Base-by-base conservation (phyloP, 202 grass and related monocot species). In the Musa balbisiana region DNA sequence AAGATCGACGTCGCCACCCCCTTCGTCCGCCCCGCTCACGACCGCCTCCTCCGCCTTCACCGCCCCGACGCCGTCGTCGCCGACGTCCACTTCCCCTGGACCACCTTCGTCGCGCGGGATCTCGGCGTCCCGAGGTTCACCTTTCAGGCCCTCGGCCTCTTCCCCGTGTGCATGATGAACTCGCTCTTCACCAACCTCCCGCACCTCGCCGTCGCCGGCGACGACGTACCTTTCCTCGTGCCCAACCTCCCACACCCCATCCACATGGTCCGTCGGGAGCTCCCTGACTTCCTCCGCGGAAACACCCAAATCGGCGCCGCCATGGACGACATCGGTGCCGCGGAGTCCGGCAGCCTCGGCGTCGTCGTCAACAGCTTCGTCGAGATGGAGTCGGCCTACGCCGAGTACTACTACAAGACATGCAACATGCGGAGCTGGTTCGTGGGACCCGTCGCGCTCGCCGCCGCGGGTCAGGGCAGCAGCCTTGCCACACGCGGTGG, bases 391-490 rank as follows among this genome's bases (percentile, higher is more conserved):
- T 2, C 71, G 6, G 0, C 68, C 16, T 91, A 89, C 79, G 12
- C 88, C 0, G 86, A 91, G 43, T 26, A 25, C 1, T 75, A 55
- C 76, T 77, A 69, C 53, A 11, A 1, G 1, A 71, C 43, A 8
- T 64, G 69, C 11, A 10, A 9, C 3, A 0, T 3, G 1, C 79
- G 60, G 25, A 27, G 19, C 17, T 91, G 87, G 80, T 51, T 51
- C 14, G 75, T 91, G 13, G 92, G 88, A 0, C 88, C 88, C 2
- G 29, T 95, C 19, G 85, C 79, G 15, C 73, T 91, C 0, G 80
- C 73, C 8, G 0, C 10, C 1, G 78, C 14, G 0, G 12, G 6
- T 13, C 10, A 69, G 10, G 12, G 23, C 23, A 13, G 2, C 11
- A 17, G 23, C 65, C 11, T 33, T 0, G 25, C 10, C 16, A 17